Conservation (phyloP, 805 yeast genomes). For the Suhomyces xylopsoci region DNA sequence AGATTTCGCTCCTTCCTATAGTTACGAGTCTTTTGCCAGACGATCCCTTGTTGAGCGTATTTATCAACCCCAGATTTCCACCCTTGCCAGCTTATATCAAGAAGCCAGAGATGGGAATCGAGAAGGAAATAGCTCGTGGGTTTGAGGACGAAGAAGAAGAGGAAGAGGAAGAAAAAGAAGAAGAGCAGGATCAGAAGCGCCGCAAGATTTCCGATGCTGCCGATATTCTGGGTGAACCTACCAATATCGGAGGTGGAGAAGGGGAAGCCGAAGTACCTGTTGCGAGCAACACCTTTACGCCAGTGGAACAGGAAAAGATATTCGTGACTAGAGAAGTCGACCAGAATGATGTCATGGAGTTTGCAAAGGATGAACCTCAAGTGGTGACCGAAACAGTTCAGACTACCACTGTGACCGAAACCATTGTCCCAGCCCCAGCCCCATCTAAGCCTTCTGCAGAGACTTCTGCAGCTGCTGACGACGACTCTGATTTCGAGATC, state of each 20-base stretch:
- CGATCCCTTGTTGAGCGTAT: constrained; percentile 53
- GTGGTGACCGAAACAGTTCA: constrained; percentile 5
- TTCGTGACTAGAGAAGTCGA: constrained; percentile 2
- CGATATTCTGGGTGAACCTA: not conserved
- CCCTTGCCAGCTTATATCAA: constrained; percentile 29
- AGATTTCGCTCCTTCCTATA: constrained; percentile 68
- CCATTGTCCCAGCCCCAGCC: not conserved
- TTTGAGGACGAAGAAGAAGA: constrained; percentile 8
- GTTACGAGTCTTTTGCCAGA: constrained; percentile 50
- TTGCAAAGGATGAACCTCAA: constrained; percentile 7
- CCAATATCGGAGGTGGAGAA: not conserved
- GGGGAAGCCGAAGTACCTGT: not conserved
- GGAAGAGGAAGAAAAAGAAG: constrained; percentile 5
- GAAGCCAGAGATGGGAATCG: constrained; percentile 6
- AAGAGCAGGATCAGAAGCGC: not conserved
- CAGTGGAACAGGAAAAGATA: not conserved
- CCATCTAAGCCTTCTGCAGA: not conserved
- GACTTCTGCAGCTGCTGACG: constrained; percentile 16
- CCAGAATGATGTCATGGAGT: constrained; percentile 3
- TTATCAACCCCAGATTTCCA: constrained; percentile 78
- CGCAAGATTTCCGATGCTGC: not conserved
- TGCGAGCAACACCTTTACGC: not conserved
- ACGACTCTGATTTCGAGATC: constrained; percentile 49
- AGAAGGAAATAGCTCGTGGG: not conserved
- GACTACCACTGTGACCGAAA: constrained; percentile 2